Evolutionary conservation across 139 green algal species (phyloP).

Genomic region (Volvox africanus): DNA sequence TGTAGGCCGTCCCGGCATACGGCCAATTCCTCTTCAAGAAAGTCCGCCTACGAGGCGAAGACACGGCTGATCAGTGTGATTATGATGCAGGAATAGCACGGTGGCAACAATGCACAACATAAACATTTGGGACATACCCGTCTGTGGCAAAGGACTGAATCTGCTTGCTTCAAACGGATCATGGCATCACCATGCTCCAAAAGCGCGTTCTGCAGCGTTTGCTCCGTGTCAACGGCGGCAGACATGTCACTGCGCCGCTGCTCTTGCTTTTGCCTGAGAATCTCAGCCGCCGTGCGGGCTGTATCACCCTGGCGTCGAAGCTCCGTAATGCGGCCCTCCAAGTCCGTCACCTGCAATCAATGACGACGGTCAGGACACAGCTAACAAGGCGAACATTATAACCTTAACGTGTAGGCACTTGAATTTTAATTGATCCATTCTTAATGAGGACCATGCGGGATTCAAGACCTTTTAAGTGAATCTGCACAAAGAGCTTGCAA

Average conservation of each 20-base stretch:
- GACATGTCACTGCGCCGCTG: constrained; percentile 6
- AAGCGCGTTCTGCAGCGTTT: neutral
- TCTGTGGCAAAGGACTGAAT: neutral
- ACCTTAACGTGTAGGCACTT: no score
- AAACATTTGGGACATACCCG: neutral
- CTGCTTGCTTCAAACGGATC: constrained; percentile 32
- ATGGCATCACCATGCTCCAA: constrained; percentile 28
- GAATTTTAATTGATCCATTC: no score
- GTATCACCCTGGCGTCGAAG: constrained; percentile 36
- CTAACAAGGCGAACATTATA: no score
- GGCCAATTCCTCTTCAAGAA: constrained; percentile 16
- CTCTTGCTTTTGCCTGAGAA: constrained; percentile 34
- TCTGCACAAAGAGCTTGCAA: no score
- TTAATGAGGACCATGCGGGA: no score
- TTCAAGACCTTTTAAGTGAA: no score
- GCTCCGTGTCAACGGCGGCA: neutral
- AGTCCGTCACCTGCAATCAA: constrained; percentile 4
- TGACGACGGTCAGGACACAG: no score
- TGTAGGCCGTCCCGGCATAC: constrained; percentile 34
- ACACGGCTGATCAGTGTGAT: neutral
- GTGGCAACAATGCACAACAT: neutral
- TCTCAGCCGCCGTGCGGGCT: neutral
- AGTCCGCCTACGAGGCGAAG: constrained; percentile 10
- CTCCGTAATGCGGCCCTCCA: neutral
- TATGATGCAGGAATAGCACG: neutral